Evolutionary conservation across 306 rosid species (phyloP).

Genomic region (Gleditsia sinensis): DNA sequence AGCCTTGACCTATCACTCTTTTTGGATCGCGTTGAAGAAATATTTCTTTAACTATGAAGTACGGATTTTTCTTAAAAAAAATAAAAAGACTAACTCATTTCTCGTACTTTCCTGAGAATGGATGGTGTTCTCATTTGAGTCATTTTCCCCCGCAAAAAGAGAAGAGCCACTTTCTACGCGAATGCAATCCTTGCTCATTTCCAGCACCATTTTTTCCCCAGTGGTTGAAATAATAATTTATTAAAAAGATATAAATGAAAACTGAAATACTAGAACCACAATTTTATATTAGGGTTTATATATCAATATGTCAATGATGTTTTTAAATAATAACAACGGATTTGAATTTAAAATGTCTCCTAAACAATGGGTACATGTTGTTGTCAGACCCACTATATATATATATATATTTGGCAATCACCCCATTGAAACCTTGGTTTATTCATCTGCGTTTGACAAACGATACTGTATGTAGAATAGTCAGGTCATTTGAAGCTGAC

Average conservation of each 20-base stretch:
- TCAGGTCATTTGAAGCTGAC: background rate
- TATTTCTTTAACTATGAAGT: background rate
- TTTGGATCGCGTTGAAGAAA: background rate
- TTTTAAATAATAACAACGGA: background rate
- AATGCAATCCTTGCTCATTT: background rate
- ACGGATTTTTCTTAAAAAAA: background rate
- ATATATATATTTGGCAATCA: background rate
- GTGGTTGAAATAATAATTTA: background rate
- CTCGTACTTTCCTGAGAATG: conserved; percentile 11
- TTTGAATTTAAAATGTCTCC: background rate
- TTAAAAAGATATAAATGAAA: background rate
- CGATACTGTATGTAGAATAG: conserved; percentile 10
- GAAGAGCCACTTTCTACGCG: background rate
- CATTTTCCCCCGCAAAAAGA: background rate
- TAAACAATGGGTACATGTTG: background rate
- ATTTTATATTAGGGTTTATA: background rate
- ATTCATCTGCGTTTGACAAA: conserved; percentile 32
- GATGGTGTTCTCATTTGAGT: background rate
- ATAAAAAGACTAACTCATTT: background rate
- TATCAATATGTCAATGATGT: background rate
- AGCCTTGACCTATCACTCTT: background rate
- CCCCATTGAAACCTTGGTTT: background rate
- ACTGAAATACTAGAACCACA: background rate
- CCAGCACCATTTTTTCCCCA: background rate
- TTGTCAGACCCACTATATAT: background rate